Evolutionary conservation across 495 filamentous ascomycete species (phyloP).

Genomic region (Melanomma pulvis-pyrius): DNA sequence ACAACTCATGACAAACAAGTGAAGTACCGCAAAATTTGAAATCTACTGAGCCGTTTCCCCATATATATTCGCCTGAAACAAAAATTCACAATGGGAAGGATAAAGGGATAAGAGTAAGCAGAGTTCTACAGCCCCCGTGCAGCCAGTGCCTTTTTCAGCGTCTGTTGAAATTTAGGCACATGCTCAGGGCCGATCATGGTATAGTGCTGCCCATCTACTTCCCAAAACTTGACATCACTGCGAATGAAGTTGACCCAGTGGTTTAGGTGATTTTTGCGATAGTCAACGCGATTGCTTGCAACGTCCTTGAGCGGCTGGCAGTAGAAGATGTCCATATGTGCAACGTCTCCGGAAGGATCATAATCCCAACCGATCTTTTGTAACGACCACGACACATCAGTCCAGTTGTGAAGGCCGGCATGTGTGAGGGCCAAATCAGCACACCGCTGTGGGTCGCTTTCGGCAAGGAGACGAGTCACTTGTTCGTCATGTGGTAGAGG

Average conservation of each 20-base stretch:
- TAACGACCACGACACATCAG: slow-evolving; percentile 23
- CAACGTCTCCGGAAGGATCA: slow-evolving; percentile 52
- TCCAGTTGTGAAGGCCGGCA: background rate
- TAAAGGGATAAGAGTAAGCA: too few species aligned
- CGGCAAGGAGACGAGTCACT: background rate
- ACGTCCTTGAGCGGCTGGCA: slow-evolving; percentile 49
- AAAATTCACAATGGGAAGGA: too few species aligned
- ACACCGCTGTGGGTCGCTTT: background rate
- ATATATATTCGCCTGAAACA: too few species aligned
- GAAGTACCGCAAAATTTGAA: too few species aligned
- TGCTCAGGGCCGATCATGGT: background rate
- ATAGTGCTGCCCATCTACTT: background rate
- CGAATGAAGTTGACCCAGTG: background rate
- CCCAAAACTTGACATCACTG: background rate
- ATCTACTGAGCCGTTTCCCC: too few species aligned
- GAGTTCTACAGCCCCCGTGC: slow-evolving; percentile 37
- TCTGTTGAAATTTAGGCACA: background rate
- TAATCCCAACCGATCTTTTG: slow-evolving; percentile 55
- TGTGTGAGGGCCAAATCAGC: background rate
- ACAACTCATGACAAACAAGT: too few species aligned
- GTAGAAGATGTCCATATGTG: slow-evolving; percentile 56
- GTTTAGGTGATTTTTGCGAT: background rate
- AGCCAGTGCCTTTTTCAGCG: slow-evolving; percentile 39
- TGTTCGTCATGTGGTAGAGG: background rate
- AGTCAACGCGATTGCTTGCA: slow-evolving; percentile 37